Conservation (phyloP, 2,329 filamentous ascomycete species). For the Cytospora piceae region DNA sequence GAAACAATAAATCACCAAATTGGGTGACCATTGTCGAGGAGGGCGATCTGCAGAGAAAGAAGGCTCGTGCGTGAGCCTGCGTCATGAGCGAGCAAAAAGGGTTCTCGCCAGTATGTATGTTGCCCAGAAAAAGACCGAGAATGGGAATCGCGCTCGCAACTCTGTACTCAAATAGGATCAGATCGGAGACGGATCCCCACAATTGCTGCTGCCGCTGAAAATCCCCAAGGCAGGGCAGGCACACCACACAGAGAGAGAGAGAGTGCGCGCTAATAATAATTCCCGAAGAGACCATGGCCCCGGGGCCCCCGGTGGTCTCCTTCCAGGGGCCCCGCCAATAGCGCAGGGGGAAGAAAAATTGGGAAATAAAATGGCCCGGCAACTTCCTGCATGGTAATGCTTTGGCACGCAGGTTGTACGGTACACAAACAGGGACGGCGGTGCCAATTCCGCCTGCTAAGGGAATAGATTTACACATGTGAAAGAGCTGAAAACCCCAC, state of each 20-base stretch:
- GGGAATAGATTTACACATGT: background rate
- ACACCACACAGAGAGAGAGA: too few species aligned
- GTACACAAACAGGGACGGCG: background rate
- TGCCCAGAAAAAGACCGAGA: too few species aligned
- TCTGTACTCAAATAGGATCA: background rate
- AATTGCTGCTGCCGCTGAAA: background rate
- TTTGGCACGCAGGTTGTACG: background rate
- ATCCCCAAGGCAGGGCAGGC: background rate
- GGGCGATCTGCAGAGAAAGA: too few species aligned
- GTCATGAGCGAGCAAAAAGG: too few species aligned
- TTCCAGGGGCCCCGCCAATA: background rate
- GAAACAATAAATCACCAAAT: background rate
- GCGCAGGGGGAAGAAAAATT: background rate
- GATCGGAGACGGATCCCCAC: background rate
- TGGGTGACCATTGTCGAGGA: too few species aligned
- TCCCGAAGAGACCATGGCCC: background rate
- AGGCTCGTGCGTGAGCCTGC: too few species aligned
- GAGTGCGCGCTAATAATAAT: background rate
- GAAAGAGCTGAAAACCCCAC: background rate
- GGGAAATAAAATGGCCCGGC: background rate
- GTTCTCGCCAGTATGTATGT: too few species aligned
- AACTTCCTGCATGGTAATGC: background rate
- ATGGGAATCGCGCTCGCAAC: background rate
- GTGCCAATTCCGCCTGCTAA: slow-evolving; percentile 1
- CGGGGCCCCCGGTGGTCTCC: background rate